Percentiles rank a stretch among this genome's conserved stretches.
Evolutionary conservation across 805 yeast genomes (phyloP).

Genomic region (Sugiyamaella floridensis): DNA sequence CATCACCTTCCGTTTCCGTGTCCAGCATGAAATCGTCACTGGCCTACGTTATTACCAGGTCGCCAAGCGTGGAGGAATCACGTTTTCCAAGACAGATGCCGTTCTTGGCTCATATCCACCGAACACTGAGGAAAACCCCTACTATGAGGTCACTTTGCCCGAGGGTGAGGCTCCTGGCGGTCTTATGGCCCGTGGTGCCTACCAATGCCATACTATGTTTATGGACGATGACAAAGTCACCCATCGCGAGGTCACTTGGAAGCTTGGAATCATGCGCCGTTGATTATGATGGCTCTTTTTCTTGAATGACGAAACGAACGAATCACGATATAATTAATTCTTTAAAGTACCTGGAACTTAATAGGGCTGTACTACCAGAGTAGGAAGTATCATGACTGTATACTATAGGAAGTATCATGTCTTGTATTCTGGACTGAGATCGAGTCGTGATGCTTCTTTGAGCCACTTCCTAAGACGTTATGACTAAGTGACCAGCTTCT

Average conservation of each 20-base stretch:
- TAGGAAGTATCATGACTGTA: too few relatives aligned
- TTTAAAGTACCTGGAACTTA: too few relatives aligned
- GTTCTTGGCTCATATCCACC: slow-evolving; percentile 91
- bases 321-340: not conserved
- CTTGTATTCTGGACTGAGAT: too few relatives aligned
- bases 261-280: slow-evolving; percentile 4
- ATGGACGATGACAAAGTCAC: slow-evolving; percentile 76
- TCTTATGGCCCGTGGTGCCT: slow-evolving; percentile 77
- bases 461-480: too few relatives aligned
- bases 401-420: too few relatives aligned
- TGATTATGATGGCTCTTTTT: not conserved
- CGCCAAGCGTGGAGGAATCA: slow-evolving; percentile 79
- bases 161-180: slow-evolving; percentile 91
- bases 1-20: slow-evolving; percentile 66
- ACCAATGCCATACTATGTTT: slow-evolving; percentile 73
- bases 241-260: slow-evolving; percentile 75
- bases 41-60: slow-evolving; percentile 82
- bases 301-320: not conserved
- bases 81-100: slow-evolving; percentile 79
- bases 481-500: too few relatives aligned
- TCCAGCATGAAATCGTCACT: slow-evolving; percentile 86
- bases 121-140: slow-evolving; percentile 72
- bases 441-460: too few relatives aligned
- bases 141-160: slow-evolving; percentile 51
- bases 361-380: too few relatives aligned